A percentile compares a stretch with the other conserved stretches of the same genome.
Conservation (phyloP, 2,329 filamentous ascomycete species). For the Cladosporium oxysporum region DNA sequence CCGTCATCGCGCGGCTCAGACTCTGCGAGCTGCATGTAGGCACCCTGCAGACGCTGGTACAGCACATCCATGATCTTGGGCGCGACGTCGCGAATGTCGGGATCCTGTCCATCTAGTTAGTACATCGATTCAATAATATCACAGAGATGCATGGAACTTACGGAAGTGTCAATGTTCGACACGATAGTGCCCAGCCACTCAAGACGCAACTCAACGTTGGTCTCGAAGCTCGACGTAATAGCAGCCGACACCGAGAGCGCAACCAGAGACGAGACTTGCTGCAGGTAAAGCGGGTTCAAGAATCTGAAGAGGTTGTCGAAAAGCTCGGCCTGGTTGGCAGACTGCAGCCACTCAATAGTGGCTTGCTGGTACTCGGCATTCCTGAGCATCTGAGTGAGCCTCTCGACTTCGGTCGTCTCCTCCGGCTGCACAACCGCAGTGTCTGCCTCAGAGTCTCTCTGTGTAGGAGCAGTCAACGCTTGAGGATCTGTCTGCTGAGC, state of each 20-base stretch:
- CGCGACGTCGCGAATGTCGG: slow-evolving; percentile 57
- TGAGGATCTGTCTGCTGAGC: background rate
- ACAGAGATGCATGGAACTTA: slow-evolving; percentile 38
- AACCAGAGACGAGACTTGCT: slow-evolving; percentile 58
- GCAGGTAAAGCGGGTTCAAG: slow-evolving; percentile 58
- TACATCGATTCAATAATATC: background rate
- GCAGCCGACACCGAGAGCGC: slow-evolving; percentile 63
- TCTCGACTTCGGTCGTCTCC: slow-evolving; percentile 60
- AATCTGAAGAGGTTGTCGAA: slow-evolving; percentile 64
- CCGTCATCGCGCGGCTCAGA: slow-evolving; percentile 52
- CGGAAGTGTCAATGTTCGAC: slow-evolving; percentile 54
- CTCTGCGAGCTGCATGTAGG: slow-evolving; percentile 60
- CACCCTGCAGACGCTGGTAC: slow-evolving; percentile 56
- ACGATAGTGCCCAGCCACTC: slow-evolving; percentile 61
- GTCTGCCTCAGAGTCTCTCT: background rate
- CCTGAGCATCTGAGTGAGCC: slow-evolving; percentile 64
- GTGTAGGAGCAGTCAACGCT: background rate
- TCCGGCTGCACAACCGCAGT: slow-evolving; percentile 25
- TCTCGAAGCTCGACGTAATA: slow-evolving; percentile 58
- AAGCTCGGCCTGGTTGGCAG: slow-evolving; percentile 58
- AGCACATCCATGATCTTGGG: slow-evolving; percentile 63
- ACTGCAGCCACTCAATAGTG: slow-evolving; percentile 61
- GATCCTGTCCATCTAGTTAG: slow-evolving; percentile 26
- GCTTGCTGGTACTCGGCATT: slow-evolving; percentile 53
- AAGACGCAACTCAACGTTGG: slow-evolving; percentile 56